Evolutionary conservation across 352 stramenopile species (phyloP).

Genomic region (Phytophthora quininea): DNA sequence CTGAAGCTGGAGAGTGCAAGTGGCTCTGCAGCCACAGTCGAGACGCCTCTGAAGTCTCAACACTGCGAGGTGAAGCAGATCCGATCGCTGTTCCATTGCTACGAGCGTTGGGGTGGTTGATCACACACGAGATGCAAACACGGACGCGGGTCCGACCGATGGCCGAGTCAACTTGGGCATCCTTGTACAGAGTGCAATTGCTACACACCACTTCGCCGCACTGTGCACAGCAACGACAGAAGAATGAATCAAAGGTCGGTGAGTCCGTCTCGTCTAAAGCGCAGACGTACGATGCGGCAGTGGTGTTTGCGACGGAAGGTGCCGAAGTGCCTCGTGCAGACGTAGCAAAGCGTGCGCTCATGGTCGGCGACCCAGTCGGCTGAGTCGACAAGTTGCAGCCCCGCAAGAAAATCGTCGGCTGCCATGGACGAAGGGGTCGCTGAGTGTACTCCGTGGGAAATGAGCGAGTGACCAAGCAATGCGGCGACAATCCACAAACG

Average conservation of each 20-base stretch:
- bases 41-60: conserved; percentile 43
- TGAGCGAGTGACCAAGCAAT: conserved; percentile 13
- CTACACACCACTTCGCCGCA: conserved; percentile 86
- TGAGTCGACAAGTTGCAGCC: conserved; percentile 71
- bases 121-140: conserved; percentile 82
- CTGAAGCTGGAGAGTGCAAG: conserved; percentile 63
- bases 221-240: conserved; percentile 26
- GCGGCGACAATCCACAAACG: conserved; percentile 5
- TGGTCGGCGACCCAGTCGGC: conserved; percentile 79
- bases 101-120: conserved; percentile 45
- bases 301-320: conserved; percentile 89
- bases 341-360: conserved; percentile 71
- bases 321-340: conserved; percentile 80
- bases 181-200: conserved; percentile 80
- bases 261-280: not conserved
- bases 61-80: conserved; percentile 19
- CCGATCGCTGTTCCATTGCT: conserved; percentile 1
- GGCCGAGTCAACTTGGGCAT: conserved; percentile 48
- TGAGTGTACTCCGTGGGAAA: conserved; percentile 3
- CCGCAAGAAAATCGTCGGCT: conserved; percentile 60
- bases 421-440: conserved; percentile 15
- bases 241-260: not conserved
- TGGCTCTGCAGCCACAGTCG: conserved; percentile 65
- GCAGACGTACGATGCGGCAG: conserved; percentile 71
- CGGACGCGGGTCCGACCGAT: conserved; percentile 70